Base-by-base conservation (phyloP, 225 moss, liverwort and hornwort species). In the Thuidium tamariscinum region DNA sequence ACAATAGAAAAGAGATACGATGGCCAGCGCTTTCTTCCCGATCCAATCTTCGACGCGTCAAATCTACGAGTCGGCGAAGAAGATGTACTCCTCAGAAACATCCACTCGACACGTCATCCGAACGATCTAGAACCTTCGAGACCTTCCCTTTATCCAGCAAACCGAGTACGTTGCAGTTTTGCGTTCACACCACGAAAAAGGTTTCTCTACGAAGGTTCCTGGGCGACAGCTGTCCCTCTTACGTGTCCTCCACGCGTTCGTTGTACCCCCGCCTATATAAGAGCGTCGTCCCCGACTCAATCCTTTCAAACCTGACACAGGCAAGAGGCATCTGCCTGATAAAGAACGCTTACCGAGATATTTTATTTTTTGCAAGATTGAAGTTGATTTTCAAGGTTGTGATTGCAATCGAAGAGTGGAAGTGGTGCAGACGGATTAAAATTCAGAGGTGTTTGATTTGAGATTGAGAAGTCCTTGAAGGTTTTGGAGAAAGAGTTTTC, bases 71-170 rank as follows among this genome's bases (percentile, higher is more conserved):
- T 44, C 67, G 48, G 49, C 57, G 3, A 37, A 9, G 9, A 8
- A 5, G 37, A 26, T 86, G 71, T 86, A 11, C 30, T 30, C 3
- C 0, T 0, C 0, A 3, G 49, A 0, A 0, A 86, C 80, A 80
- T 80, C 19, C 25, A 5, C 1, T 0, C 3, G 13, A 49, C 80
- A 62, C 80, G 79, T 71, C 60, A 61, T 17, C 27, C 1, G 13
- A 39, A 60, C 11, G 3, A 7, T 86, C 79, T 37, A 49, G 86
- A 86, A 27, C 13, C 1, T 3, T 85, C 68, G 5, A n/a, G 85
- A n/a, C 4, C 69, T 25, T 44, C 12, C 11, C 8, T 10, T 17
- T 25, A 5, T 44, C 62, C 17, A 3, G 0, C 13, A 39, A 9
- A 20, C 52, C 86, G 79, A 72, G 86, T 81, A 15, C 12, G 29